Conservation (phyloP, 805 yeast species). For the Candida odintsovae region DNA sequence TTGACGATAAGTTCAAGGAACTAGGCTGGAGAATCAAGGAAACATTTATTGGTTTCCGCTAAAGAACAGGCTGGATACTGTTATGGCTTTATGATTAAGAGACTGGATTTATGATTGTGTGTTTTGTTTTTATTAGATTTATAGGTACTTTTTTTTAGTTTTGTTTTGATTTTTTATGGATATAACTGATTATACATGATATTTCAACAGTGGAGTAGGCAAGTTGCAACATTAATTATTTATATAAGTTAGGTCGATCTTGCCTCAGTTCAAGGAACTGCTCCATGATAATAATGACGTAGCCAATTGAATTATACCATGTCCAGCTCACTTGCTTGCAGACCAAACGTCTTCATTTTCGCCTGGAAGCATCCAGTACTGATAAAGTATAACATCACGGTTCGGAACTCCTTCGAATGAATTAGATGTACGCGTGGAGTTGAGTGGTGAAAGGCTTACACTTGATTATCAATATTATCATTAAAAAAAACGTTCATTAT, state of each 20-base stretch:
- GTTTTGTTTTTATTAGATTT: background rate
- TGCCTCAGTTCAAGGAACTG: background rate
- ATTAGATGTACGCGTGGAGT: no score
- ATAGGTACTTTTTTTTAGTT: background rate
- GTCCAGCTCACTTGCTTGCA: no score
- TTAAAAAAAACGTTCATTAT: background rate
- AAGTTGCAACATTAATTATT: background rate
- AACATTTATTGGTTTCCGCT: slow-evolving; percentile 1
- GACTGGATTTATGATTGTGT: background rate
- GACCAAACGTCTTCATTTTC: no score
- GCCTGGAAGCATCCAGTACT: no score
- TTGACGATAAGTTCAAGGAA: slow-evolving; percentile 3
- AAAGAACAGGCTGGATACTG: background rate
- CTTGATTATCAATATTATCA: background rate
- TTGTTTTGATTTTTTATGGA: background rate
- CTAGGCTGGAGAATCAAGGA: slow-evolving; percentile 10
- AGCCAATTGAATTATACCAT: no score
- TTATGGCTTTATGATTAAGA: background rate
- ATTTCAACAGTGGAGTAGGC: background rate
- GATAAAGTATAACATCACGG: no score
- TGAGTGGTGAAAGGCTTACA: no score
- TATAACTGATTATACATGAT: no score
- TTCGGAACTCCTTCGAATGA: no score
- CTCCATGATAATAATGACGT: background rate
- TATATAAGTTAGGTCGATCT: no score